Evolutionary conservation across 805 yeast species (phyloP).

Genomic region (Zygotorulaspora florentina): DNA sequence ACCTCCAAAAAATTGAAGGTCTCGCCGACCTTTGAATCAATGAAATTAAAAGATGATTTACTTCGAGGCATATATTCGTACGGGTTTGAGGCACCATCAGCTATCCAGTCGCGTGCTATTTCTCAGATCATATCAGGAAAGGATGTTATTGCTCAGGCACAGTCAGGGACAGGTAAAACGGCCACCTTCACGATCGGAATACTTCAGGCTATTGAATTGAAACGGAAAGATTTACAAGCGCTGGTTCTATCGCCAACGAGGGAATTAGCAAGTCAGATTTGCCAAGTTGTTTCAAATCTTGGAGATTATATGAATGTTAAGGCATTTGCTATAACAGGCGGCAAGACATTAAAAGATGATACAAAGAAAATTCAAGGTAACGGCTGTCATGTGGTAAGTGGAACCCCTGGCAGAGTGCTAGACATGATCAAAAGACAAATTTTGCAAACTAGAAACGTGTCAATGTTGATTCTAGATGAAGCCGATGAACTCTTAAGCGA

Average conservation of each 20-base stretch:
- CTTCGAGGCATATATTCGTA: conserved; percentile 68
- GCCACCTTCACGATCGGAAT: conserved; percentile 97
- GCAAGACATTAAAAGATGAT: conserved; percentile 79
- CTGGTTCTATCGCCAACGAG: conserved; percentile 91
- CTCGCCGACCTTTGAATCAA: conserved; percentile 64
- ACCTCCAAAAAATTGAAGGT: conserved; percentile 52
- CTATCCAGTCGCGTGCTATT: conserved; percentile 96
- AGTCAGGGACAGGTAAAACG: conserved; percentile 98
- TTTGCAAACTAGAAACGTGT: conserved; percentile 67
- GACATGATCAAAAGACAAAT: conserved; percentile 87
- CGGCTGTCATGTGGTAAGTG: conserved; percentile 90
- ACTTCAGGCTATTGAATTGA: conserved; percentile 78
- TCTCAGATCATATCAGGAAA: conserved; percentile 89
- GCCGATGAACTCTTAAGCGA: conserved; percentile 92
- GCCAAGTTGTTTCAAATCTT: conserved; percentile 76
- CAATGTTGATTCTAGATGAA: conserved; percentile 90
- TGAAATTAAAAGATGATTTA: conserved; percentile 61
- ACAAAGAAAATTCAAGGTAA: conserved; percentile 59
- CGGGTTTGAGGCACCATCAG: conserved; percentile 95
- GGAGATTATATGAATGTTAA: conserved; percentile 86
- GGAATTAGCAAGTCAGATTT: conserved; percentile 91
- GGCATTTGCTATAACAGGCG: conserved; percentile 92
- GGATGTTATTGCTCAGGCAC: conserved; percentile 97
- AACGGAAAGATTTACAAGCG: conserved; percentile 76
- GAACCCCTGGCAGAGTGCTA: conserved; percentile 93